Evolutionary conservation across 257 asterid genomes (phyloP).

Genomic region (Ajuga chamaepitys): DNA sequence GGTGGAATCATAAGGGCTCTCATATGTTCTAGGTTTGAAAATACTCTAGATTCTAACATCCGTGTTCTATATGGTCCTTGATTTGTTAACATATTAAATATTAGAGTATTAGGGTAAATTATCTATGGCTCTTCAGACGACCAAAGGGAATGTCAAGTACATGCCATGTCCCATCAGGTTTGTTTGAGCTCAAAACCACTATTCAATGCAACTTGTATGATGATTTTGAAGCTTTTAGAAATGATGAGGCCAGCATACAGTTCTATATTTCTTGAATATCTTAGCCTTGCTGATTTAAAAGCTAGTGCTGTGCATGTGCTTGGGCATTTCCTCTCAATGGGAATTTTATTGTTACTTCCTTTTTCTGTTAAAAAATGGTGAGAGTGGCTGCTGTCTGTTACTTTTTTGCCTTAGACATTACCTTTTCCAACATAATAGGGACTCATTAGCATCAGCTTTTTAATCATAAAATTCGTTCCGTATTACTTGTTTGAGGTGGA

Average conservation of each 20-base stretch:
- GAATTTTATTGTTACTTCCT: background rate
- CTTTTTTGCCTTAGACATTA: constrained; percentile 19
- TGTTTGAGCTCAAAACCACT: constrained; percentile 7
- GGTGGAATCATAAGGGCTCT: background rate
- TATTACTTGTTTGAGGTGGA: constrained; percentile 8
- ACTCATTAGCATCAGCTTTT: constrained; percentile 26
- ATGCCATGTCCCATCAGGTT: constrained; percentile 17
- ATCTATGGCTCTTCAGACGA: constrained; percentile 20
- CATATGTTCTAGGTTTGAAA: background rate
- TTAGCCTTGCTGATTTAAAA: constrained; percentile 20
- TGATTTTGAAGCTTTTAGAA: constrained; percentile 9
- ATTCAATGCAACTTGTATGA: constrained; percentile 19
- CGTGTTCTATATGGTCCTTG: background rate
- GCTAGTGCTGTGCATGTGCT: constrained; percentile 49
- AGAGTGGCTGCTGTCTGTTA: constrained; percentile 30
- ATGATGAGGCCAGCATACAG: constrained; percentile 17
- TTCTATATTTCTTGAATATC: constrained; percentile 10
- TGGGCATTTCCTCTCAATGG: constrained; percentile 18
- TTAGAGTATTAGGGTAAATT: background rate
- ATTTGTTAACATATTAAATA: background rate
- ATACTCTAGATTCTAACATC: background rate
- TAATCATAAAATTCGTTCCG: constrained; percentile 13
- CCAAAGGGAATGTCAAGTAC: constrained; percentile 9
- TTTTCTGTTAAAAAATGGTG: constrained; percentile 14
- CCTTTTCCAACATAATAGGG: constrained; percentile 45